Percentiles rank a stretch among this genome's conserved stretches.
phyloP scores from a whole-genome alignment of 768 basidiomycete genomes.

The Xerocomus brunneocitrinus region DNA sequence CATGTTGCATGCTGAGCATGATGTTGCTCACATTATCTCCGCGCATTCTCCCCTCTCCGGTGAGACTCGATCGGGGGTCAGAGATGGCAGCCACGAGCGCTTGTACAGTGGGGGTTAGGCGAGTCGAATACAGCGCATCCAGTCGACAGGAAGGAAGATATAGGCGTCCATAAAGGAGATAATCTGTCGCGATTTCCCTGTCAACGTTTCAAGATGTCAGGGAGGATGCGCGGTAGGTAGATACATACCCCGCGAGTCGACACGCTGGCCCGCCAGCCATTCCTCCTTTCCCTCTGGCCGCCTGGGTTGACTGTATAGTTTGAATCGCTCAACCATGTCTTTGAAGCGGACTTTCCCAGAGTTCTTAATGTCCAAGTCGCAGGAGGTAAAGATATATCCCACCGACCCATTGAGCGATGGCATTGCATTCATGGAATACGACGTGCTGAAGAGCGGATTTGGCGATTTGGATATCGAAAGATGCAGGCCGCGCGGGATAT shows the following conservation, averaged over 20 bases:
- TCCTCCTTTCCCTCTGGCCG: constrained; percentile 75
- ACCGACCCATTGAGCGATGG: constrained; percentile 90
- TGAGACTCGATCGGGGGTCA: constrained; percentile 55
- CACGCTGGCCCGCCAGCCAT: constrained; percentile 75
- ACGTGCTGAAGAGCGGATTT: constrained; percentile 82
- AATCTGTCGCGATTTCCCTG: constrained; percentile 51
- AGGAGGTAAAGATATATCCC: constrained; percentile 91
- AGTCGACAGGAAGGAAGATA: constrained; percentile 86
- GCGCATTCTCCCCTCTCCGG: constrained; percentile 36
- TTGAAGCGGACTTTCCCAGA: constrained; percentile 77
- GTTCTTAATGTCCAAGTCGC: constrained; percentile 65
- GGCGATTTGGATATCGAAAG: constrained; percentile 84
- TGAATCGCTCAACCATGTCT: constrained; percentile 86
- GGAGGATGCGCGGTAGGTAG: constrained; percentile 13
- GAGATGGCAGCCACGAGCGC: constrained; percentile 83
- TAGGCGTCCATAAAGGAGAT: constrained; percentile 87
- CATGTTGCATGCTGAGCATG: constrained; percentile 87
- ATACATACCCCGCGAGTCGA: constrained; percentile 65
- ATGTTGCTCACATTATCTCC: constrained; percentile 57
- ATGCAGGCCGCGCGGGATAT: constrained; percentile 75
- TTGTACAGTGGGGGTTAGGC: constrained; percentile 75
- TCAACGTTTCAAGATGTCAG: constrained; percentile 18
- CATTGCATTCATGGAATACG: constrained; percentile 89
- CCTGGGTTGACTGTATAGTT: constrained; percentile 75
- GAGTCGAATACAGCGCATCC: constrained; percentile 84